Conservation (phyloP, 2,329 filamentous ascomycete genomes). For the Acrocalymma vagum region DNA sequence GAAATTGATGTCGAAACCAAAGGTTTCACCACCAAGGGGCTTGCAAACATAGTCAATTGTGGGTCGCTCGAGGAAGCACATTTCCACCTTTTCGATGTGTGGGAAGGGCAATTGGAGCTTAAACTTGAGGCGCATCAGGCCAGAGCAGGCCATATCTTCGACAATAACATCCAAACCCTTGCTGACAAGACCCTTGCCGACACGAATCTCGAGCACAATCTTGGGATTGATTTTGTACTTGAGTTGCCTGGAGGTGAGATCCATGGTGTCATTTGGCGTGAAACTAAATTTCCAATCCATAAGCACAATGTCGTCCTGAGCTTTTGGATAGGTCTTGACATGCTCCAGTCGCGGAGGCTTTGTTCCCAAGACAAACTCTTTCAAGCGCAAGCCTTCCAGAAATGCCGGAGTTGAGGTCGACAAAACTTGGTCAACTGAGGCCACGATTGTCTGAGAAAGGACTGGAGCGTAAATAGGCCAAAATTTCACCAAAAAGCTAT, state of each 20-base stretch:
- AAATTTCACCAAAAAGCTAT: constrained; percentile 97
- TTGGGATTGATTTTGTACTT: constrained; percentile 98
- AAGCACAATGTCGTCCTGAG: constrained; percentile 91
- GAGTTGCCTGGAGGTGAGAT: constrained; percentile 88
- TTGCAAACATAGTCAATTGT: constrained; percentile 98
- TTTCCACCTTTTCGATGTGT: constrained; percentile 92
- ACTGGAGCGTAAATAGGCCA: constrained; percentile 99
- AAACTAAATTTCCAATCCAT: constrained; percentile 99
- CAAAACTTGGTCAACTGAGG: constrained; percentile 93
- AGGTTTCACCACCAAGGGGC: constrained; percentile 90
- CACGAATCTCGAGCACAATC: constrained; percentile 89
- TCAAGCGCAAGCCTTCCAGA: constrained; percentile 90
- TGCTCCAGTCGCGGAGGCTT: constrained; percentile 97
- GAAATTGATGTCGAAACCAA: constrained; percentile 99
- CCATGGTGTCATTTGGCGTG: constrained; percentile 90
- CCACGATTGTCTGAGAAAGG: constrained; percentile 89
- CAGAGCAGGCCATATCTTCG: constrained; percentile 95
- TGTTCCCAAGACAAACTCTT: constrained; percentile 90
- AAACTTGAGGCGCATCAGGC: constrained; percentile 95
- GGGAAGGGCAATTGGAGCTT: constrained; percentile 97
- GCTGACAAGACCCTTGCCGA: constrained; percentile 96
- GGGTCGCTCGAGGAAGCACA: constrained; percentile 91
- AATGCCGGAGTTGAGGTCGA: constrained; percentile 92
- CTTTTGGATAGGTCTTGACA: constrained; percentile 97
- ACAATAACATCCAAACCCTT: constrained; percentile 98